Evolutionary conservation across 345 rosid species (phyloP), one percentile per base, ranked within the genome.

Genomic region (Hibiscus tridactylites): DNA sequence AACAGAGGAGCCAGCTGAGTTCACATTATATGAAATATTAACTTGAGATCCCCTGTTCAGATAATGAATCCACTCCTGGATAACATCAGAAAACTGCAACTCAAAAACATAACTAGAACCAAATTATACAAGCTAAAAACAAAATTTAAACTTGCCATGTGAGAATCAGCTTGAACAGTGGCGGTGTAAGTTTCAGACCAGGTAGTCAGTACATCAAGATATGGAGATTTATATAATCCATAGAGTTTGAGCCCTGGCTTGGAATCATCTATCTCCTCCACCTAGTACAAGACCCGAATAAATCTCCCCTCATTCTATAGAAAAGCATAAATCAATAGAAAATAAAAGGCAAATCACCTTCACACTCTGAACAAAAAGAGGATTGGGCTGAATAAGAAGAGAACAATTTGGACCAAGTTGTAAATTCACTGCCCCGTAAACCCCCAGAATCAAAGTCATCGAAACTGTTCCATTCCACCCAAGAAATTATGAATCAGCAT

Each of bases 381-480:
- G 81, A 70, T 85, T 90, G 6, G 99, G 90, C 74, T 84, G 81
- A 13, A 92, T 61, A 17, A 92, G 91, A 65, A 87, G 61, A 1
- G 98, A 95, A 2, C 84, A 73, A 75, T 86, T 84, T 0, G 98
- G 97, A 71, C 94, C 99, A 28, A 95, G 65, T 80, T 71, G 80
- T 12, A 88, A 63, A 70, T 69, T 88, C n/a, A 71, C 78, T 3
- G 98, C 46, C 60, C 98, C 97, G 71, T 85, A 95, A 78, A 90
- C 89, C 70, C 98, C 98, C 85, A 95, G 47, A 56, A 92, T 89
- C 84, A 92, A 72, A 76, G 96, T 90, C 94, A 88, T 82, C 19
- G 98, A 90, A 61, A 90, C 99, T 92, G 88, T 72, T 64, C 77
- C 61, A 28, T 70, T 61, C 77, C 61, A 28, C 9, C 37, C 37